phyloP scores from a whole-genome alignment of 2,329 filamentous ascomycete species.

The Plenodomus lindquistii region DNA sequence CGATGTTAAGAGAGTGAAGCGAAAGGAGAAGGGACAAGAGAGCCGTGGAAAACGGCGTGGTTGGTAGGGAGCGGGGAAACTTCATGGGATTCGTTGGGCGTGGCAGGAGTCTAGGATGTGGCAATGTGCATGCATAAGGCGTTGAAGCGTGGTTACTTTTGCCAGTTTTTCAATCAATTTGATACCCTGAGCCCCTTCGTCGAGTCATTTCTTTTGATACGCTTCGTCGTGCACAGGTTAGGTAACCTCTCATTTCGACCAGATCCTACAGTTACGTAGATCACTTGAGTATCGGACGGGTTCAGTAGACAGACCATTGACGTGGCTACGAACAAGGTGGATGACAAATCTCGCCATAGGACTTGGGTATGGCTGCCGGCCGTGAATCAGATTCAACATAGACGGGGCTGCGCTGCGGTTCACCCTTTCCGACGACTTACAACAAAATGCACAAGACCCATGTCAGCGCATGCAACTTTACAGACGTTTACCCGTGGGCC shows the following conservation, averaged over 20 bases:
- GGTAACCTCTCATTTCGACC: too few species aligned
- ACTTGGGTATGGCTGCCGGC: too few species aligned
- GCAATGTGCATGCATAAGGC: background rate
- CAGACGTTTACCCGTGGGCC: background rate
- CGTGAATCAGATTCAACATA: too few species aligned
- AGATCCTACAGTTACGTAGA: too few species aligned
- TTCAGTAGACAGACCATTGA: too few species aligned
- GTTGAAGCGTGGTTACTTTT: background rate
- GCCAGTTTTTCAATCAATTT: background rate
- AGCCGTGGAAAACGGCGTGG: constrained; percentile 72
- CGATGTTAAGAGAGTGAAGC: constrained; percentile 57
- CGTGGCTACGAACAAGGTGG: too few species aligned
- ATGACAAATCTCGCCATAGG: too few species aligned
- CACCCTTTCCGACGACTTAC: too few species aligned
- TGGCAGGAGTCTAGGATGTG: background rate
- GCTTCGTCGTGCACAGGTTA: too few species aligned
- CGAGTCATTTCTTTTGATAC: background rate
- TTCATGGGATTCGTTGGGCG: background rate
- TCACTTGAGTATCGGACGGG: too few species aligned
- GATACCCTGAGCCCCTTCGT: background rate
- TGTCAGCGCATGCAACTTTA: background rate
- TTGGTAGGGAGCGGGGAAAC: constrained; percentile 52
- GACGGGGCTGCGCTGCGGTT: too few species aligned
- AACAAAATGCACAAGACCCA: too few species aligned
- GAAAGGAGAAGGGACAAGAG: constrained; percentile 76